These are phyloP conservation scores for Capsicum rhomboideum DNA, from an alignment of 257 asterid species.

Conservation along the genomic window DNA sequence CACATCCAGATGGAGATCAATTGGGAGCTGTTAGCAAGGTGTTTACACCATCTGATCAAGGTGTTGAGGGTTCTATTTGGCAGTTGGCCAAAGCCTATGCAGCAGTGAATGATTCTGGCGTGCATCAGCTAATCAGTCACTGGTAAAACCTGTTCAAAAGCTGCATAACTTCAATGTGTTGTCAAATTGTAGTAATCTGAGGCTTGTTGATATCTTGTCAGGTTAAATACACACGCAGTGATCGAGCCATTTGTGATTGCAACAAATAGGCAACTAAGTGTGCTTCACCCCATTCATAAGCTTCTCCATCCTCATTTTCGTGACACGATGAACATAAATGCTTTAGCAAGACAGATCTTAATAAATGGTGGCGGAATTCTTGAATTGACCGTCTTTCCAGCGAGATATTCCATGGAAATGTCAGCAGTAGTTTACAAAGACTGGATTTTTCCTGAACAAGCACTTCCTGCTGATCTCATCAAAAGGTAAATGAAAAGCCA, in stretches of 20 bases:
- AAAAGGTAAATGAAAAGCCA: conserved; percentile 36
- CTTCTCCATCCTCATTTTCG: conserved; percentile 62
- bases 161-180: background rate
- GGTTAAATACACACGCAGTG: conserved; percentile 51
- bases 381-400: conserved; percentile 52
- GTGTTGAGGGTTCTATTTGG: conserved; percentile 10
- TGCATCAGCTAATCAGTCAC: conserved; percentile 22
- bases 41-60: conserved; percentile 17
- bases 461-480: conserved; percentile 58
- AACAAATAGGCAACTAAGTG: conserved; percentile 49
- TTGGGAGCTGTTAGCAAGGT: conserved; percentile 16
- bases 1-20: conserved; percentile 15
- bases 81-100: conserved; percentile 25
- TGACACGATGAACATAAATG: conserved; percentile 66
- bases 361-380: conserved; percentile 59
- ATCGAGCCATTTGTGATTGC: conserved; percentile 69
- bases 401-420: conserved; percentile 46
- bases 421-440: conserved; percentile 39
- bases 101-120: conserved; percentile 19
- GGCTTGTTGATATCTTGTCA: conserved; percentile 3
- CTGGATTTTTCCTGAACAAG: conserved; percentile 56
- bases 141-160: conserved; percentile 4
- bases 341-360: conserved; percentile 49
- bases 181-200: background rate
- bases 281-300: conserved; percentile 57